These are phyloP conservation scores for Melaleuca quinquenervia DNA, from an alignment of 345 rosid genomes.

Conservation along the genomic window DNA sequence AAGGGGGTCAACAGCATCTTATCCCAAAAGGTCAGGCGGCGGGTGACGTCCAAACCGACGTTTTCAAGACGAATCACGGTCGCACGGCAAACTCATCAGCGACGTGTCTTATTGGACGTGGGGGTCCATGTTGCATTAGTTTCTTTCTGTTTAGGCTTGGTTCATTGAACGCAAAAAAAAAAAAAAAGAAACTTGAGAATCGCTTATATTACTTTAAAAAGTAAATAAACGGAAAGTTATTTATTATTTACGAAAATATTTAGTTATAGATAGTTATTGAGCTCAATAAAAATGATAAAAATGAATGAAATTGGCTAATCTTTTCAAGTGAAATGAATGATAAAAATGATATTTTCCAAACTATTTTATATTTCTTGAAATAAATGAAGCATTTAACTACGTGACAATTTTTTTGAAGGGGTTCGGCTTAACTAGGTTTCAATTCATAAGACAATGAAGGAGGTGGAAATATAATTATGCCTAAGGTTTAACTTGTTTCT, in stretches of 20 bases:
- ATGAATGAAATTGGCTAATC: too few species aligned
- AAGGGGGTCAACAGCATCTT: not conserved
- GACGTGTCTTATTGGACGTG: not conserved
- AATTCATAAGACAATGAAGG: not conserved
- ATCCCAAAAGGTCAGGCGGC: not conserved
- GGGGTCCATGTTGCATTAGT: not conserved
- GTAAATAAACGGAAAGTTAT: too few species aligned
- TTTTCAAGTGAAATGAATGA: too few species aligned
- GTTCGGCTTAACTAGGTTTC: not conserved
- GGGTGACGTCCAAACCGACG: not conserved
- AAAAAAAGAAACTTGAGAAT: too few species aligned
- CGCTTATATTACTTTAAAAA: too few species aligned
- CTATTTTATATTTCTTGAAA: too few species aligned
- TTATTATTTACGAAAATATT: too few species aligned
- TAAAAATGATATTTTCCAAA: too few species aligned
- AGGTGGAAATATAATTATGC: not conserved
- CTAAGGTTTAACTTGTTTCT: too few species aligned
- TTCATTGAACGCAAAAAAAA: too few species aligned
- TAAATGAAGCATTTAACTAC: not conserved
- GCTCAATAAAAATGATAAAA: too few species aligned
- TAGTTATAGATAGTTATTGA: too few species aligned
- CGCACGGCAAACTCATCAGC: not conserved
- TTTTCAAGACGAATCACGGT: not conserved
- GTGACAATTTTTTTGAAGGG: not conserved
- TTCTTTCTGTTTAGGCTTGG: not conserved